These are phyloP conservation scores for Wakefieldia striispora DNA, from an alignment of 768 basidiomycete genomes.

Conservation along the genomic window DNA sequence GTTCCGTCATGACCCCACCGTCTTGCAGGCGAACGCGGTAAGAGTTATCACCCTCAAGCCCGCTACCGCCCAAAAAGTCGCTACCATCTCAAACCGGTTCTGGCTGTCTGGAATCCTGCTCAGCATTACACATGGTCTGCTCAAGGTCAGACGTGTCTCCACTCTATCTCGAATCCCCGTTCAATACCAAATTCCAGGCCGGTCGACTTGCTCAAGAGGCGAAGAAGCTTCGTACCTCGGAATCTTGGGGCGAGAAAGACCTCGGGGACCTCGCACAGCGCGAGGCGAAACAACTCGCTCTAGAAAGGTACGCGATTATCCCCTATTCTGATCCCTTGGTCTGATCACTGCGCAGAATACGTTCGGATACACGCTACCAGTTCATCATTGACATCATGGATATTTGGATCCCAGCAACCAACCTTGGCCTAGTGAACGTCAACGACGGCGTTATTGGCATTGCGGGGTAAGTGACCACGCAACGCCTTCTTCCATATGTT, in stretches of 20 bases:
- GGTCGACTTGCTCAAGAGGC: constrained; percentile 60
- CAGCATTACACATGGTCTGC: constrained; percentile 64
- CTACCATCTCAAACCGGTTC: constrained; percentile 72
- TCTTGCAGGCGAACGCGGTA: constrained; percentile 56
- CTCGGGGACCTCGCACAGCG: constrained; percentile 61
- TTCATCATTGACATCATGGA: constrained; percentile 84
- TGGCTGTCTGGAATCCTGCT: constrained; percentile 88
- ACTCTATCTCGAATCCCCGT: not conserved
- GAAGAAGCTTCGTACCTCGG: constrained; percentile 46
- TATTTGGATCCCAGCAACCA: constrained; percentile 86
- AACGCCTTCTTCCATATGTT: not conserved
- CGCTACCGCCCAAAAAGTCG: constrained; percentile 56
- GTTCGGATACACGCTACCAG: constrained; percentile 68
- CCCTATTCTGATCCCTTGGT: not conserved
- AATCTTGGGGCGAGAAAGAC: constrained; percentile 61
- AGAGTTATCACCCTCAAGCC: constrained; percentile 63
- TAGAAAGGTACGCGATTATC: constrained; percentile 46
- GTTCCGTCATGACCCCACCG: not conserved
- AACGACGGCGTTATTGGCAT: constrained; percentile 86
- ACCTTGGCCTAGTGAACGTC: constrained; percentile 67
- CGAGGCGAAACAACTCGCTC: constrained; percentile 58
- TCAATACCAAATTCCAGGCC: constrained; percentile 38
- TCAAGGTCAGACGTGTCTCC: constrained; percentile 52
- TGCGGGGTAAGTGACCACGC: constrained; percentile 62
- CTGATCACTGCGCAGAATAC: constrained; percentile 44